Conservation (phyloP, 208 protist genomes). For the Leishmania guyanensis region DNA sequence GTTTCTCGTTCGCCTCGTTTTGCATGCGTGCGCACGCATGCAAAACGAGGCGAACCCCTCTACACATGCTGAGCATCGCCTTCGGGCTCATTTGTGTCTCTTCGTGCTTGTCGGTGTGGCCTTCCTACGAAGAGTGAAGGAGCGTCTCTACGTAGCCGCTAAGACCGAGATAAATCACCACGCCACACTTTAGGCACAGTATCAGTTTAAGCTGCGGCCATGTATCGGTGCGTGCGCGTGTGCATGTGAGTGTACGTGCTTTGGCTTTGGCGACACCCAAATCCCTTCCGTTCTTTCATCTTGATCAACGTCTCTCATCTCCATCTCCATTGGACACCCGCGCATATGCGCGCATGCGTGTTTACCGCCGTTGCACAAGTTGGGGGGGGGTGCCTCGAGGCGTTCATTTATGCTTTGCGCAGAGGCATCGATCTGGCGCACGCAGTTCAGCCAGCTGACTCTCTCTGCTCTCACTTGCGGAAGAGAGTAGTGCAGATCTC, state of each 20-base stretch:
- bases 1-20: background rate
- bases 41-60: background rate
- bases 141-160: background rate
- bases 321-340: background rate
- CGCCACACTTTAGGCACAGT: background rate
- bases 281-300: background rate
- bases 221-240: background rate
- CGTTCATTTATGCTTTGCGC: background rate
- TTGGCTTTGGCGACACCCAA: background rate
- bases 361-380: background rate
- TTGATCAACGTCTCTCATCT: background rate
- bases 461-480: background rate
- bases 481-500: background rate
- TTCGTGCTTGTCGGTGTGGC: background rate
- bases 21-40: background rate
- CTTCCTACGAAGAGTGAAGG: background rate
- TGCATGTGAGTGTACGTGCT: conserved; percentile 5
- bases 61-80: background rate
- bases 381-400: background rate
- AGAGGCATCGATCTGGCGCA: no score
- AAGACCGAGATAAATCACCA: background rate
- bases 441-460: background rate
- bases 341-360: background rate
- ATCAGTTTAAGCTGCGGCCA: background rate
- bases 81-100: background rate